Evolutionary conservation across 352 stramenopile species (phyloP).

Genomic region (Globisporangium echinulatum): DNA sequence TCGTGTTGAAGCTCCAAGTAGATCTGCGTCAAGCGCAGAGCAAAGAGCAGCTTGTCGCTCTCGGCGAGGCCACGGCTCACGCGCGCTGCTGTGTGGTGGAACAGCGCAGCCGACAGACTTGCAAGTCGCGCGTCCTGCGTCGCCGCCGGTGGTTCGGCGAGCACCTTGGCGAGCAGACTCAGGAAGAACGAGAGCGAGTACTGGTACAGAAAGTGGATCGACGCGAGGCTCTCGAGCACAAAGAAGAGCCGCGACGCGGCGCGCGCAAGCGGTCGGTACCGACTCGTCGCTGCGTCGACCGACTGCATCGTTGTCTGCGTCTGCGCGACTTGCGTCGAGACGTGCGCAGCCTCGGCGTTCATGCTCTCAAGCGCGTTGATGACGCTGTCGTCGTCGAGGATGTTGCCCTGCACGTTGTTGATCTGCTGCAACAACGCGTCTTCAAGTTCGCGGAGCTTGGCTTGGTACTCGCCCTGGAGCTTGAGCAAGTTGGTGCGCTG

Average conservation of each 20-base stretch:
- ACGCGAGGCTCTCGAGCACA: constrained; percentile 89
- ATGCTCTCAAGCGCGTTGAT: constrained; percentile 98
- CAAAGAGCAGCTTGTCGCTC: constrained; percentile 99
- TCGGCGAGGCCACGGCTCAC: constrained; percentile 93
- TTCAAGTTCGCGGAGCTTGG: constrained; percentile 95
- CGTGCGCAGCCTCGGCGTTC: constrained; percentile 96
- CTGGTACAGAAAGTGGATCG: constrained; percentile 98
- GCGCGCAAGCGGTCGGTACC: constrained; percentile 94
- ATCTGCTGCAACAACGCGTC: constrained; percentile 98
- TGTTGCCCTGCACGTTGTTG: constrained; percentile 97
- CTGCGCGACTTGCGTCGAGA: constrained; percentile 88
- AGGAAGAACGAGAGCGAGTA: constrained; percentile 98
- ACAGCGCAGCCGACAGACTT: constrained; percentile 81
- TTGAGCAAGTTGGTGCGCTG: constrained; percentile 95
- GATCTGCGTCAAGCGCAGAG: constrained; percentile 92
- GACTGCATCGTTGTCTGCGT: constrained; percentile 78
- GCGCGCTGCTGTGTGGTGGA: constrained; percentile 88
- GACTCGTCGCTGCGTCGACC: constrained; percentile 87
- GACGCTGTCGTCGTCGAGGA: constrained; percentile 98
- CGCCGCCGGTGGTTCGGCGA: constrained; percentile 34
- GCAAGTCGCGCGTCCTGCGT: constrained; percentile 38
- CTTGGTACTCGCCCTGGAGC: constrained; percentile 98
- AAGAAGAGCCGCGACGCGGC: constrained; percentile 90
- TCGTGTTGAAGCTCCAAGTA: constrained; percentile 75
- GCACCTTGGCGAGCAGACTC: constrained; percentile 91